A percentile compares a stretch with the other conserved stretches of the same genome.
These are phyloP conservation scores for Ophiostoma triangulosporum DNA, from an alignment of 2,329 filamentous ascomycete species.

Conservation along the genomic window DNA sequence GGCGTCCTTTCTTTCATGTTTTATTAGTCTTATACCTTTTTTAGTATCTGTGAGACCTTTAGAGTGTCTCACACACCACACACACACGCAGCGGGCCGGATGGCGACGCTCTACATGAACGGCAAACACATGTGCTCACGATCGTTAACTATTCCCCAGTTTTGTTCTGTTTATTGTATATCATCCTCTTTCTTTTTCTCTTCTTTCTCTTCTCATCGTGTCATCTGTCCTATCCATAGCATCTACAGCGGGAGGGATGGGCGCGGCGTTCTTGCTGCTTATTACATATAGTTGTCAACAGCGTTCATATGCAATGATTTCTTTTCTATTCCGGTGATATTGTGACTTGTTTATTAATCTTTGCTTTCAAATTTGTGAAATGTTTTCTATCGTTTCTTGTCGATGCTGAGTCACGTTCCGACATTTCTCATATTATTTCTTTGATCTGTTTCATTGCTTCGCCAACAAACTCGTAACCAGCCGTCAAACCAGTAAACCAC, in stretches of 20 bases:
- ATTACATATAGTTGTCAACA: neutral
- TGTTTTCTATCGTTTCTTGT: too few species aligned
- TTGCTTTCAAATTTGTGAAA: too few species aligned
- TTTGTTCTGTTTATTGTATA: neutral
- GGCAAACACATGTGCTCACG: neutral
- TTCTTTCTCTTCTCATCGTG: neutral
- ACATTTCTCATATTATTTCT: too few species aligned
- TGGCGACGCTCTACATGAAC: neutral
- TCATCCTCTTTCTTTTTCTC: neutral
- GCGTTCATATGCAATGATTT: neutral
- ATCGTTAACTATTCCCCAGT: neutral
- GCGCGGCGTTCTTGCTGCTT: neutral
- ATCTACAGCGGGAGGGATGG: neutral
- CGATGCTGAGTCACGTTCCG: too few species aligned
- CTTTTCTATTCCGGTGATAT: too few species aligned
- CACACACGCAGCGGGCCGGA: neutral
- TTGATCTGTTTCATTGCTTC: too few species aligned
- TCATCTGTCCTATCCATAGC: neutral
- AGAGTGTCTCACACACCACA: neutral
- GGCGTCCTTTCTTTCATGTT: neutral
- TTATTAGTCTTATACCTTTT: neutral
- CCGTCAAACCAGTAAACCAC: too few species aligned
- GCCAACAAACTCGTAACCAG: too few species aligned
- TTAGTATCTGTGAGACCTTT: neutral
- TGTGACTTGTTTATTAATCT: too few species aligned